phyloP scores from a whole-genome alignment of 257 asterid genomes.

The Salvia splendens region DNA sequence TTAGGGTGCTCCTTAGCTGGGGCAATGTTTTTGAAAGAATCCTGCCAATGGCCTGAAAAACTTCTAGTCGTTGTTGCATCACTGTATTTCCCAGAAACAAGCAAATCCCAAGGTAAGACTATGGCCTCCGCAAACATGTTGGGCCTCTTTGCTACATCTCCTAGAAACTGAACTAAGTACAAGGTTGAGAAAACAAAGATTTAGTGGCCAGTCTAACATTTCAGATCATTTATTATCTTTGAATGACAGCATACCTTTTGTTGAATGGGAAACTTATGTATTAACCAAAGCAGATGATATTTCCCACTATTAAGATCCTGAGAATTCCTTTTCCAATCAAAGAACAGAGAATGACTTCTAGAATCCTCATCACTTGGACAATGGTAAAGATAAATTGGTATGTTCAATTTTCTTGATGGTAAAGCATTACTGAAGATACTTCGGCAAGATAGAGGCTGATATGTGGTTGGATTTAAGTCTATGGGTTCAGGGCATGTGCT shows the following conservation, averaged over 20 bases:
- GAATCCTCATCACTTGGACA: conserved; percentile 42
- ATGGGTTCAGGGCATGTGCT: conserved; percentile 51
- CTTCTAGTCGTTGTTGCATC: conserved; percentile 31
- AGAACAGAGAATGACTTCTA: conserved; percentile 40
- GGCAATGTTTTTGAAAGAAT: conserved; percentile 29
- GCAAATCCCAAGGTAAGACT: conserved; percentile 80
- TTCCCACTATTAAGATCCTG: conserved; percentile 58
- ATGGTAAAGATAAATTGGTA: conserved; percentile 49
- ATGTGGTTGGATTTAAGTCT: conserved; percentile 37
- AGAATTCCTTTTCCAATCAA: conserved; percentile 37
- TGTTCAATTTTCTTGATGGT: conserved; percentile 38
- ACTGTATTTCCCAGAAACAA: conserved; percentile 49
- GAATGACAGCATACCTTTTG: conserved; percentile 52
- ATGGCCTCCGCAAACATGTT: conserved; percentile 71
- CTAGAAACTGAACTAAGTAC: conserved; percentile 50
- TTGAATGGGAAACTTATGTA: conserved; percentile 79
- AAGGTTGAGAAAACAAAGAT: conserved; percentile 15
- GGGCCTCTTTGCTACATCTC: conserved; percentile 51
- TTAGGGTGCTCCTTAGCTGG: conserved; percentile 27
- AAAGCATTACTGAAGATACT: conserved; percentile 56
- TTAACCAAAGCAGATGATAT: conserved; percentile 66
- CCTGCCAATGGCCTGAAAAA: conserved; percentile 37
- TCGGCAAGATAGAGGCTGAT: conserved; percentile 63
- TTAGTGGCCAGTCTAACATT: conserved; percentile 18
- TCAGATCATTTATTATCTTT: conserved; percentile 11